These are phyloP conservation scores for Suillus occidentalis DNA, from an alignment of 768 basidiomycete genomes.

Conservation along the genomic window DNA sequence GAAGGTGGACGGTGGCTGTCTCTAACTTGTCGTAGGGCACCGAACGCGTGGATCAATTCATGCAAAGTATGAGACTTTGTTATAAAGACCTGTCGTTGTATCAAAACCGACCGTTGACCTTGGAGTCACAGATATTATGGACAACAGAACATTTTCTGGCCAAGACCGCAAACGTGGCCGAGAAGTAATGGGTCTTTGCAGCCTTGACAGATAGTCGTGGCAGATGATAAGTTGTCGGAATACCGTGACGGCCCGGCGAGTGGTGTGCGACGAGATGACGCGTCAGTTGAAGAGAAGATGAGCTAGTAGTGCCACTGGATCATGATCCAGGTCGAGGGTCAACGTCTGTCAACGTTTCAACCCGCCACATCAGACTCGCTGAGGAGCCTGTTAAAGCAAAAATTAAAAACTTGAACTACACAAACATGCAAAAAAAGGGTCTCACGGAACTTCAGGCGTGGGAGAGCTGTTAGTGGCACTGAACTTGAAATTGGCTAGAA, in stretches of 20 bases:
- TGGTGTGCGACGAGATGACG: neutral
- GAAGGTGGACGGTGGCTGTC: neutral
- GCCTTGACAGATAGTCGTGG: neutral
- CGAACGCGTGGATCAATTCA: neutral
- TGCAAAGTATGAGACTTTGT: neutral
- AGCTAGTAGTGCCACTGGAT: neutral
- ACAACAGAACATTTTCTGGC: neutral
- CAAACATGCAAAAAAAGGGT: neutral
- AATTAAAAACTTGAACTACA: neutral
- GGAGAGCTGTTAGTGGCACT: neutral
- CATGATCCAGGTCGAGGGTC: neutral
- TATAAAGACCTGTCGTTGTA: neutral
- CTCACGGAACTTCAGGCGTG: neutral
- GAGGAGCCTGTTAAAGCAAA: neutral
- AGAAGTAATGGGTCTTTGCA: neutral
- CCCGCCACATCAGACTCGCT: neutral
- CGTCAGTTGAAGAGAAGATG: neutral
- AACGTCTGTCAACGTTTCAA: too few relatives aligned
- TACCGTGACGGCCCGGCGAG: neutral
- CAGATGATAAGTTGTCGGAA: neutral
- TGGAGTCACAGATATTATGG: neutral
- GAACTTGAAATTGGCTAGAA: neutral
- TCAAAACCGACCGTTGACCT: neutral
- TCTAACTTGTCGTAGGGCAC: neutral
- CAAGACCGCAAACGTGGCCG: neutral